A percentile compares a stretch with the other conserved stretches of the same genome.
Conservation (phyloP, 108 stramenopile species). For the Skeletonema costatum region DNA sequence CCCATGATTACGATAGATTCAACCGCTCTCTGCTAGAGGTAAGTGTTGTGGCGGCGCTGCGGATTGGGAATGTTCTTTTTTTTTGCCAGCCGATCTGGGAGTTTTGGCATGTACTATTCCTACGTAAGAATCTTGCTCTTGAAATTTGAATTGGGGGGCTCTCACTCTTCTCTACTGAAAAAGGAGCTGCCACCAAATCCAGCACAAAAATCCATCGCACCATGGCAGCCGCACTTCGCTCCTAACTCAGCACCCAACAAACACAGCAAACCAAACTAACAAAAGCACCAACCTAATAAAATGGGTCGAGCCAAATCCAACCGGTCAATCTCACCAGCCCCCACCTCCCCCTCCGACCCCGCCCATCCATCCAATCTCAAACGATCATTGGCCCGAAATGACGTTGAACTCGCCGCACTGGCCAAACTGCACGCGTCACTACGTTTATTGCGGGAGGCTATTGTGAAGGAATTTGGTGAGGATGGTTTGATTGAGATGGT, state of each 20-base stretch:
- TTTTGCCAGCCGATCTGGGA: too few species aligned
- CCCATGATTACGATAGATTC: neutral
- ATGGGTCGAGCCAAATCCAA: conserved; percentile 6
- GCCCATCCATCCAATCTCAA: conserved; percentile 23
- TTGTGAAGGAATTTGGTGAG: conserved; percentile 33
- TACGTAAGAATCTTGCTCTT: too few species aligned
- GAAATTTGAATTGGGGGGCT: too few species aligned
- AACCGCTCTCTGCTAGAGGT: too few species aligned
- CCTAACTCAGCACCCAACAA: too few species aligned
- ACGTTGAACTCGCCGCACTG: conserved; percentile 40
- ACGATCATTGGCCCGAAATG: conserved; percentile 32
- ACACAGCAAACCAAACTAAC: too few species aligned
- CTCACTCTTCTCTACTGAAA: too few species aligned
- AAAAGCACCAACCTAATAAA: neutral
- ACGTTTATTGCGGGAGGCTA: conserved; percentile 16
- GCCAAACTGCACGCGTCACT: conserved; percentile 25
- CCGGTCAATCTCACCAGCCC: conserved; percentile 4
- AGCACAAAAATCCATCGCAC: neutral
- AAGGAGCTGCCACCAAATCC: too few species aligned
- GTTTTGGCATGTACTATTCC: too few species aligned
- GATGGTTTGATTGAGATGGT: conserved; percentile 28
- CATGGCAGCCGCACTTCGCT: neutral
- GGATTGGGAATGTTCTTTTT: too few species aligned
- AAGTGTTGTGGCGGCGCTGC: too few species aligned
- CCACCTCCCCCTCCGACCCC: conserved; percentile 20